Conservation (phyloP, 2,329 filamentous ascomycete genomes). For the Phyllosticta citribraziliensis region DNA sequence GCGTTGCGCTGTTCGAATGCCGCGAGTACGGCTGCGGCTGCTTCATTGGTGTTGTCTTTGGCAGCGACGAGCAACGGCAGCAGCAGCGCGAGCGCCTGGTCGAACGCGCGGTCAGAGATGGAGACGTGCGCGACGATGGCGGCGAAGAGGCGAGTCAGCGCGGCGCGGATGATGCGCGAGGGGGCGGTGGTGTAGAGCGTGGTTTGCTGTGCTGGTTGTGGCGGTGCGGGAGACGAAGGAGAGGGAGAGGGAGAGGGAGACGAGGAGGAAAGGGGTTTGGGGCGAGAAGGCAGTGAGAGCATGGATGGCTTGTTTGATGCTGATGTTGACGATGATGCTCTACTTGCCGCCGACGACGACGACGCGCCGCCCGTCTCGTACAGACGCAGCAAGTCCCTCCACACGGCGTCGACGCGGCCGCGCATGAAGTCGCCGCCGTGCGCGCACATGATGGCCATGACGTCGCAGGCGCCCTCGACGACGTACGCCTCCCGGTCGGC, state of each 20-base stretch:
- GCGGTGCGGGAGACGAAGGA: not conserved
- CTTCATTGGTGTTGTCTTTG: conserved; percentile 26
- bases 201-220: not conserved
- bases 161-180: conserved; percentile 54
- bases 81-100: conserved; percentile 58
- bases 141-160: conserved; percentile 49
- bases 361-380: conserved; percentile 12
- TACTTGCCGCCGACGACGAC: not conserved
- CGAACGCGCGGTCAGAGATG: conserved; percentile 56
- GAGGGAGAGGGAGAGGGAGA: not conserved
- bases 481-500: conserved; percentile 61
- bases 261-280: not conserved
- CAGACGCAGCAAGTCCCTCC: conserved; percentile 41
- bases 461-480: conserved; percentile 57
- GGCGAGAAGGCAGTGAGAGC: not conserved
- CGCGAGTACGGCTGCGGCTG: conserved; percentile 38
- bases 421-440: conserved; percentile 73
- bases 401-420: conserved; percentile 64
- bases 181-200: conserved; percentile 44
- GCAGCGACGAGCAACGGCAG: conserved; percentile 23
- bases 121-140: conserved; percentile 53
- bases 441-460: conserved; percentile 58
- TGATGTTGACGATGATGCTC: not conserved
- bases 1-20: conserved; percentile 56
- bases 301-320: not conserved